Percentiles rank a stretch among this genome's conserved stretches.
Conservation (phyloP, 805 yeast species). For the Candida namnaoensis region DNA sequence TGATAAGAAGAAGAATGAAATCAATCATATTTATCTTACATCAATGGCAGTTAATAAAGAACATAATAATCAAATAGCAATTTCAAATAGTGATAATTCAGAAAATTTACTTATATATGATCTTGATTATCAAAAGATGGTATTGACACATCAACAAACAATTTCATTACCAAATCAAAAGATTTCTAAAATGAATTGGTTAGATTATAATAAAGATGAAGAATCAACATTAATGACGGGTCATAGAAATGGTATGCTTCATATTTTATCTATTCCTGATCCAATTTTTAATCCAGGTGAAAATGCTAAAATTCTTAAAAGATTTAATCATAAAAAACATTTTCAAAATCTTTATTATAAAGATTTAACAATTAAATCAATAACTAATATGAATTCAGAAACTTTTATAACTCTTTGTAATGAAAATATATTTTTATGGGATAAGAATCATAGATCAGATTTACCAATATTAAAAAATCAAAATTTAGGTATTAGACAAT, state of each 20-base stretch:
- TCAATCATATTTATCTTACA: conserved; percentile 27
- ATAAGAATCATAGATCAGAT: conserved; percentile 46
- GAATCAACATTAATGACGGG: conserved; percentile 53
- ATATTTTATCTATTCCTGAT: conserved; percentile 62
- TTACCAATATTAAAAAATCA: conserved; percentile 48
- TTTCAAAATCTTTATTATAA: conserved; percentile 22
- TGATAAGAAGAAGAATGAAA: too few species aligned
- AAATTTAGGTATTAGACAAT: conserved; percentile 38
- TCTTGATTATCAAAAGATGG: conserved; percentile 27
- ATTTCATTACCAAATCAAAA: conserved; percentile 31
- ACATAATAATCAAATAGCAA: conserved; percentile 31
- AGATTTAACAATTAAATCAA: conserved; percentile 8
- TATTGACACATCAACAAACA: conserved; percentile 50
- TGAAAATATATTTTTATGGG: conserved; percentile 73
- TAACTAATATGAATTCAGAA: conserved; percentile 15
- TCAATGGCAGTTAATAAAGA: conserved; percentile 26
- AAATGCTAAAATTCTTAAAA: conserved; percentile 65
- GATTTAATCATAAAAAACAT: conserved; percentile 74
- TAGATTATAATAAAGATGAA: conserved; percentile 23
- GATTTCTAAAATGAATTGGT: conserved; percentile 25
- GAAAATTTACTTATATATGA: conserved; percentile 46
- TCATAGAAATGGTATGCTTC: conserved; percentile 66
- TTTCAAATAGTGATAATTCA: conserved; percentile 36
- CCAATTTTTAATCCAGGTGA: conserved; percentile 25
- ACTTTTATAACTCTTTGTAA: conserved; percentile 56